Evolutionary conservation across 306 rosid species (phyloP).

Genomic region (Sphenostylis stenocarpa): DNA sequence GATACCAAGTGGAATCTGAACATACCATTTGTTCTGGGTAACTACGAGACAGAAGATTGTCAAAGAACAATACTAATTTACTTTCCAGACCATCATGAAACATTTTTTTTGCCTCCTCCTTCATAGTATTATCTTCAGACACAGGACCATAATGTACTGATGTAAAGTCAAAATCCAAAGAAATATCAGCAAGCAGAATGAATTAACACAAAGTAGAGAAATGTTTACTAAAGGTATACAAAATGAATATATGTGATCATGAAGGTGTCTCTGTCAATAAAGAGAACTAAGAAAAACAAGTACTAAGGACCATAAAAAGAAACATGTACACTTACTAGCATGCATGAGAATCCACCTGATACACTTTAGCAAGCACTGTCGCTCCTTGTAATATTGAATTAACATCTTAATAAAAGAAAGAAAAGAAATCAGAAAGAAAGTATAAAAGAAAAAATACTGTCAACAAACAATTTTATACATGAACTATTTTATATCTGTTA

Average conservation of each 20-base stretch:
- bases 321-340: constrained; percentile 64
- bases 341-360: constrained; percentile 76
- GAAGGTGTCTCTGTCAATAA: constrained; percentile 9
- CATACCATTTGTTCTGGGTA: constrained; percentile 82
- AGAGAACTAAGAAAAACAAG: constrained; percentile 17
- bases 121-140: constrained; percentile 50
- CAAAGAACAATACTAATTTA: constrained; percentile 59
- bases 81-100: constrained; percentile 74
- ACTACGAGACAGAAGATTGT: constrained; percentile 60
- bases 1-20: constrained; percentile 15
- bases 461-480: constrained; percentile 7
- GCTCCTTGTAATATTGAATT: constrained; percentile 80
- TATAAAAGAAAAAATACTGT: constrained; percentile 1
- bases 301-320: constrained; percentile 15
- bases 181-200: constrained; percentile 28
- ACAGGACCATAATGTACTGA: constrained; percentile 70
- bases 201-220: constrained; percentile 10
- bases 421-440: constrained; percentile 14
- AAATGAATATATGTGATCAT: constrained; percentile 5
- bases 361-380: constrained; percentile 95
- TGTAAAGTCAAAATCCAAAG: constrained; percentile 28
- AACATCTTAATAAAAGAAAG: constrained; percentile 51
- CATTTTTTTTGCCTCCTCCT: constrained; percentile 67
- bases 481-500: neutral
- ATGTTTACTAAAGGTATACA: constrained; percentile 11